These are phyloP conservation scores for Arabis hirsuta DNA, from an alignment of 345 rosid genomes.

Conservation along the genomic window DNA sequence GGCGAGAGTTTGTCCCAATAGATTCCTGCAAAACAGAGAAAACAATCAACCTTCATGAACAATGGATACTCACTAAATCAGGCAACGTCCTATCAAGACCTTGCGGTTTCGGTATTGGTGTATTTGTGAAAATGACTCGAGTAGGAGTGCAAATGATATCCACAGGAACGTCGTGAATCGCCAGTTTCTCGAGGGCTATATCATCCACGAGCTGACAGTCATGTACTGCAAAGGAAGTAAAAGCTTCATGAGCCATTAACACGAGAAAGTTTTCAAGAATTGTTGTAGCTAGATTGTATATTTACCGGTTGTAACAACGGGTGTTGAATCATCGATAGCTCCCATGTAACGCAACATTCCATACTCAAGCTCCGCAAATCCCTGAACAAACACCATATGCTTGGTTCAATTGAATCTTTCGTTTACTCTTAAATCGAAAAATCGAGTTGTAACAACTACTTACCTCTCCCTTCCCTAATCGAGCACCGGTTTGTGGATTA, in stretches of 20 bases:
- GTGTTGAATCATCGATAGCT: constrained; percentile 87
- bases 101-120: constrained; percentile 79
- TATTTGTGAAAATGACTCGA: constrained; percentile 70
- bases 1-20: constrained; percentile 87
- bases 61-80: not conserved
- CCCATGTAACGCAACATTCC: constrained; percentile 94
- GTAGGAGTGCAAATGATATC: constrained; percentile 90
- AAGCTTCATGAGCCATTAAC: not conserved
- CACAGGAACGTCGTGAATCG: constrained; percentile 89
- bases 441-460: constrained; percentile 39
- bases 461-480: constrained; percentile 97
- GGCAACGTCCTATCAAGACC: constrained; percentile 47
- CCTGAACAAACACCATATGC: constrained; percentile 48
- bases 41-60: not conserved
- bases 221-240: constrained; percentile 60
- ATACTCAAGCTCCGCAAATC: constrained; percentile 96
- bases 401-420: not conserved
- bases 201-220: constrained; percentile 87
- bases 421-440: not conserved
- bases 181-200: constrained; percentile 75
- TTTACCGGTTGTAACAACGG: constrained; percentile 70
- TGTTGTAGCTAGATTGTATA: not conserved
- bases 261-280: not conserved
- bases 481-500: constrained; percentile 78
- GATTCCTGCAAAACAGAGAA: constrained; percentile 52